Base-by-base conservation (phyloP, 2,329 filamentous ascomycete genomes). In the Fusarium sp. region DNA sequence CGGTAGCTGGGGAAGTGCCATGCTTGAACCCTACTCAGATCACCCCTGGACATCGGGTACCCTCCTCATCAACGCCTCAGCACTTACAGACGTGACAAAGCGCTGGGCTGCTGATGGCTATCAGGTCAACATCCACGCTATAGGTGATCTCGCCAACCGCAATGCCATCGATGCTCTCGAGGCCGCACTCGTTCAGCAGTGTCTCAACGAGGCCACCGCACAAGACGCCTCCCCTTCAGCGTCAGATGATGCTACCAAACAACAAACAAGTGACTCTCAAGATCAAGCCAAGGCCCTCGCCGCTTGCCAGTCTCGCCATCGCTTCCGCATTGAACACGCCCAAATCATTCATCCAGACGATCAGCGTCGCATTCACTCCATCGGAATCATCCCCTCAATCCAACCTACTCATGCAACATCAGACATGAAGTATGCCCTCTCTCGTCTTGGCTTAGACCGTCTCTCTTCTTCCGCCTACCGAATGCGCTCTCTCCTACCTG, bases 351-450 rank as follows among this genome's bases (percentile, higher is more conserved):
- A 90, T 73, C 87, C 87, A 4, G 81, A 83, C 62, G 90, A 92
- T 77, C 90, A 91, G 75, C 78, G 70, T 1, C 84, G 89, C 29
- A 86, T 92, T 72, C 81, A 80, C 57, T 79, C 81, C 4, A 77
- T 90, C 4, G 87, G 87, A 6, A 86, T 92, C 72, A 83, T 91
- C 57, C 89, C 90, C 0, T 90, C 87, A 2, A 87, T 92, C 59
- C 90, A 92, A 73, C 90, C 90, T 4, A 91, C 90, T 0, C 90
- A 92, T 73, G 89, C 90, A 20, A 92, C 90, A 3, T 90, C 87
- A 7, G 90, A 92, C 76, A 90, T 90, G 87, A 83, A 84, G 4
- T 91, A 91, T 72, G 90, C 89, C 8, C 83, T 87, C 65, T 78
- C 77, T 38, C 83, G 90, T 6, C 85, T 92, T 0, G 90, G 90